Evolutionary conservation across 1,284 basidiomycete species (phyloP).

Genomic region (Boletus smithii): DNA sequence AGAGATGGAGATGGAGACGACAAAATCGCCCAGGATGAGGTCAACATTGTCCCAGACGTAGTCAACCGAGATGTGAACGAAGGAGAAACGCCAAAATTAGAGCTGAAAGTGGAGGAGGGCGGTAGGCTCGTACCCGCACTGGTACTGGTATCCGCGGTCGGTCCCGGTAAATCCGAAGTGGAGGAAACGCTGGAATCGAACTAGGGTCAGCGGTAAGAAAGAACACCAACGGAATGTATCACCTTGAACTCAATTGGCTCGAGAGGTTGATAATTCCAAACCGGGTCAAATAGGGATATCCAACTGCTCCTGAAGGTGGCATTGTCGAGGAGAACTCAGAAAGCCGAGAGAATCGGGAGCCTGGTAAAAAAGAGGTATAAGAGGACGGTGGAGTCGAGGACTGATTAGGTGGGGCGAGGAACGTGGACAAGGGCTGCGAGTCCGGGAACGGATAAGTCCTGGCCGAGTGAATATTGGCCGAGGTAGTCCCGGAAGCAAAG

Average conservation of each 20-base stretch:
- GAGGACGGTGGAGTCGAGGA: constrained; percentile 3
- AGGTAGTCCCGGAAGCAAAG: constrained; percentile 8
- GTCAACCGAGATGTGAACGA: background rate
- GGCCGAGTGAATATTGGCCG: constrained; percentile 6
- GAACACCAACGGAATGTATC: background rate
- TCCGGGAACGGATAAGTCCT: constrained; percentile 13
- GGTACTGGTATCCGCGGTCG: constrained; percentile 5
- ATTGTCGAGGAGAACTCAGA: constrained; percentile 6
- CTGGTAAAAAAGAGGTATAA: background rate
- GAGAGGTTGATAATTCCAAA: background rate
- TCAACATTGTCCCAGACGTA: background rate
- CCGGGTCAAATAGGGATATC: background rate
- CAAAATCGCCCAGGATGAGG: background rate
- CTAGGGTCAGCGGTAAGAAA: constrained; percentile 8
- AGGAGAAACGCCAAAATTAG: constrained; percentile 19
- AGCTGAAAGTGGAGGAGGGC: constrained; percentile 6
- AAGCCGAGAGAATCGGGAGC: constrained; percentile 4
- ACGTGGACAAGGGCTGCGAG: constrained; percentile 21
- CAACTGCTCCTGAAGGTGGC: background rate
- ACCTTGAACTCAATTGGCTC: constrained; percentile 13
- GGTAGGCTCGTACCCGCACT: constrained; percentile 23
- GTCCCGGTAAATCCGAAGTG: background rate
- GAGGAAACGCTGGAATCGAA: constrained; percentile 6
- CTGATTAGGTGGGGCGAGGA: constrained; percentile 10
- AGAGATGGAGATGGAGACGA: background rate